A percentile compares a stretch with the other conserved stretches of the same genome.
phyloP scores from a whole-genome alignment of 2,329 filamentous ascomycete species.

The Phoma sp. region DNA sequence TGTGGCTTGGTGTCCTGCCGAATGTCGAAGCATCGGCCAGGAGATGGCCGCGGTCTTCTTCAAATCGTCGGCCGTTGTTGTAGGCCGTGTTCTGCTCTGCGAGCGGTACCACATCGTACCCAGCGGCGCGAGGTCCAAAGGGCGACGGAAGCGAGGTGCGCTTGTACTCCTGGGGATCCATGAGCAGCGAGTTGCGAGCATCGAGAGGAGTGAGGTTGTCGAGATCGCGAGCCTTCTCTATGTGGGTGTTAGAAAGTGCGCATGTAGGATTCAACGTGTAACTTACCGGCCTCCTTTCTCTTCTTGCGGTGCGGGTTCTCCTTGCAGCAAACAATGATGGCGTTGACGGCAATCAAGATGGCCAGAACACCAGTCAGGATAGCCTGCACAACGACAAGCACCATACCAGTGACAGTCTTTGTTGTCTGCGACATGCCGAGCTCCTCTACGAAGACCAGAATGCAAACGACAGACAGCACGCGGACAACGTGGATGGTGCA shows the following conservation, averaged over 20 bases:
- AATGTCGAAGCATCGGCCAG: conserved; percentile 46
- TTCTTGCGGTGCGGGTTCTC: conserved; percentile 89
- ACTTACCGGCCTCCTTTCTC: conserved; percentile 87
- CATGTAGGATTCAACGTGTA: not conserved
- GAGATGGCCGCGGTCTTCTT: conserved; percentile 39
- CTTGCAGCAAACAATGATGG: conserved; percentile 79
- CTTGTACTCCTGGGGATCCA: conserved; percentile 63
- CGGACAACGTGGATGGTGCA: conserved; percentile 89
- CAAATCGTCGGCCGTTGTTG: conserved; percentile 30
- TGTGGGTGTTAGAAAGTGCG: conserved; percentile 35
- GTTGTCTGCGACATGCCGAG: conserved; percentile 89
- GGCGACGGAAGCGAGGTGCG: conserved; percentile 39
- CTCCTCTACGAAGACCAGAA: conserved; percentile 92
- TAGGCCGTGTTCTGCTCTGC: conserved; percentile 44
- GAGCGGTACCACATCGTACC: conserved; percentile 48
- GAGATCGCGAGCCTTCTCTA: conserved; percentile 79
- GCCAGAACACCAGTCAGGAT: conserved; percentile 81
- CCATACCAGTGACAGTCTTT: conserved; percentile 91
- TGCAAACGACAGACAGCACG: conserved; percentile 84
- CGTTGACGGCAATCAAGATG: conserved; percentile 88
- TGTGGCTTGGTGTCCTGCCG: conserved; percentile 32
- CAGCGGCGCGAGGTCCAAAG: conserved; percentile 37
- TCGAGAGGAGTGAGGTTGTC: conserved; percentile 87
- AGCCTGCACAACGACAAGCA: conserved; percentile 89
- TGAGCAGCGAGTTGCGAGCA: conserved; percentile 83